Percentiles rank a stretch among this genome's conserved stretches.
Evolutionary conservation across 192 early-diverging fungal genomes (phyloP).

Genomic region (Linnemannia zychae): DNA sequence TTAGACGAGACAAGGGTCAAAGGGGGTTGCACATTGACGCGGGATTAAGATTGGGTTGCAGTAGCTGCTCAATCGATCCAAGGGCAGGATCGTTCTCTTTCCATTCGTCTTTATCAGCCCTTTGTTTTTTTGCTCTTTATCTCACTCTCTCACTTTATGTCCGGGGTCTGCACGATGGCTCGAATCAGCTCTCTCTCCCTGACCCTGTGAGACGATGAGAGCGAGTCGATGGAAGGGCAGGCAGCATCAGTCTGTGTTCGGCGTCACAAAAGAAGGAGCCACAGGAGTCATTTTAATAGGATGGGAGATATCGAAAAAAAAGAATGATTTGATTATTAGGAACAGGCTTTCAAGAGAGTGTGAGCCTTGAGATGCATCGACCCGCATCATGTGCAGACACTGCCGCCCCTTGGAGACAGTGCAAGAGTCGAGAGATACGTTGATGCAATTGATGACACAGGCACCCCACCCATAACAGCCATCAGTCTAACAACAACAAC

Average conservation of each 20-base stretch:
- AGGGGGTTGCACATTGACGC: background rate
- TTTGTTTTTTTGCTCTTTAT: background rate
- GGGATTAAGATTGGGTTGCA: background rate
- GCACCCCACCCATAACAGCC: too few relatives aligned
- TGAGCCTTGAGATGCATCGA: background rate
- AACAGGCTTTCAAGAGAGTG: background rate
- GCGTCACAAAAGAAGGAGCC: background rate
- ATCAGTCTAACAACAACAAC: background rate
- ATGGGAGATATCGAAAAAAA: background rate
- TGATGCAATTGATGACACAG: background rate
- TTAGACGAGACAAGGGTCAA: background rate
- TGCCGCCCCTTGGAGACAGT: background rate
- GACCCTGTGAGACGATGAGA: slow-evolving; percentile 5
- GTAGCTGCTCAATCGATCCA: background rate
- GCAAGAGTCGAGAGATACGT: background rate
- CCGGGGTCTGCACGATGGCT: slow-evolving; percentile 4
- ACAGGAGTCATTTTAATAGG: background rate
- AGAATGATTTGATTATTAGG: background rate
- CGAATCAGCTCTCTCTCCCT: slow-evolving; percentile 7
- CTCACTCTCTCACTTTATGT: background rate
- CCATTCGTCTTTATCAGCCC: background rate
- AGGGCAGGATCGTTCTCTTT: background rate
- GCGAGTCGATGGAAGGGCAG: background rate
- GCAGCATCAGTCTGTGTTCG: background rate
- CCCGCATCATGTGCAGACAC: background rate